Conservation (phyloP, 2,329 filamentous ascomycete species). For the Rachicladosporium sp. region DNA sequence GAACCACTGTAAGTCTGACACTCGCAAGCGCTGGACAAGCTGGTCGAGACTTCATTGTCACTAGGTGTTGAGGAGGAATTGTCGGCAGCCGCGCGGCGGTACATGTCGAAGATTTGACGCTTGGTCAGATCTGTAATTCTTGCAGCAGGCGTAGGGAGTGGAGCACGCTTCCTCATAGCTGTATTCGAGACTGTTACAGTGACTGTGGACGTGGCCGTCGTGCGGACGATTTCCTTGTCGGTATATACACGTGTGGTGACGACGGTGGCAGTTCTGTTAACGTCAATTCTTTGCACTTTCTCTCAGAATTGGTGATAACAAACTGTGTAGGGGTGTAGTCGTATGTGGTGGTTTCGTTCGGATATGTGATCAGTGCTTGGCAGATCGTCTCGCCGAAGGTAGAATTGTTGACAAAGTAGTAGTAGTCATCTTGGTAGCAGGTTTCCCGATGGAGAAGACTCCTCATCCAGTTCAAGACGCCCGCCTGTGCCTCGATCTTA, state of each 20-base stretch:
- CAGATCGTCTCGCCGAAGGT: slow-evolving; percentile 16
- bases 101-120: too few species aligned
- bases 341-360: slow-evolving; percentile 13
- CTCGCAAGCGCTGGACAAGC: slow-evolving; percentile 23
- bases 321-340: slow-evolving; percentile 20
- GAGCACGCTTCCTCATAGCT: background rate
- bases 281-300: slow-evolving; percentile 1
- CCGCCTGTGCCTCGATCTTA: slow-evolving; percentile 4
- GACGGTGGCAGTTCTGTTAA: slow-evolving; percentile 8
- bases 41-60: slow-evolving; percentile 11
- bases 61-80: background rate
- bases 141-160: background rate
- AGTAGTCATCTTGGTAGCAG: slow-evolving; percentile 15
- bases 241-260: slow-evolving; percentile 13
- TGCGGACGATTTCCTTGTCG: slow-evolving; percentile 7
- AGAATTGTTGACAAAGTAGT: slow-evolving; percentile 14
- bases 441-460: slow-evolving; percentile 12
- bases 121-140: background rate
- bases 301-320: slow-evolving; percentile 1
- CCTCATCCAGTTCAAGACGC: slow-evolving; percentile 12
- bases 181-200: slow-evolving; percentile 13
- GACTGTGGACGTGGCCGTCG: slow-evolving; percentile 14
- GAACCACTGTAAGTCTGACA: slow-evolving; percentile 16
- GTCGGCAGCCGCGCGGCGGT: background rate
- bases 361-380: slow-evolving; percentile 14